Conservation (phyloP, 352 stramenopile species). For the Pythium oligandrum region DNA sequence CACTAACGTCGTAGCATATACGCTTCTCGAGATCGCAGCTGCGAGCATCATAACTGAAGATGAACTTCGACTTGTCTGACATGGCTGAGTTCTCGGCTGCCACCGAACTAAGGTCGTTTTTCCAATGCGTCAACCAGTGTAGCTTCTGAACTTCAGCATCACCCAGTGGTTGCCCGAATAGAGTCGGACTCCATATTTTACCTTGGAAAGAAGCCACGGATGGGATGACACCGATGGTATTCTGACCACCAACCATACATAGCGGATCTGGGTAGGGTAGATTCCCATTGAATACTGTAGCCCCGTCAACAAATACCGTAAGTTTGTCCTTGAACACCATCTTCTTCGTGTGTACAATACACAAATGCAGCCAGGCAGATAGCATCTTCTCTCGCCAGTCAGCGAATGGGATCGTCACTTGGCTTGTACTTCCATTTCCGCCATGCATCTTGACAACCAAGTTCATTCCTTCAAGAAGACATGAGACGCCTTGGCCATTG, state of each 20-base stretch:
- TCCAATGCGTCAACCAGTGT: conserved; percentile 77
- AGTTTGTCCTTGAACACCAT: conserved; percentile 89
- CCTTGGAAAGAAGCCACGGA: conserved; percentile 48
- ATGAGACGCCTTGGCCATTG: conserved; percentile 68
- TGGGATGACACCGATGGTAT: conserved; percentile 62
- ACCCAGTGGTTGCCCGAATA: conserved; percentile 61
- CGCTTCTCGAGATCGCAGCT: conserved; percentile 51
- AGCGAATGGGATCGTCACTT: conserved; percentile 57
- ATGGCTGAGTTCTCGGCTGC: conserved; percentile 59
- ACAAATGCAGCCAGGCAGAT: conserved; percentile 61
- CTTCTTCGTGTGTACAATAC: conserved; percentile 80
- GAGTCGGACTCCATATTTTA: conserved; percentile 69
- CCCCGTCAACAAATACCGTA: conserved; percentile 61
- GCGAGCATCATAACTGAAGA: conserved; percentile 75
- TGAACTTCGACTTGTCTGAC: conserved; percentile 73
- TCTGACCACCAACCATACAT: conserved; percentile 62
- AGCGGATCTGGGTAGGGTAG: conserved; percentile 70
- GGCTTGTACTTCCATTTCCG: conserved; percentile 31
- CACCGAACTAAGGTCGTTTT: conserved; percentile 50
- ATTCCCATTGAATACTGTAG: conserved; percentile 50
- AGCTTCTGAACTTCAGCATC: conserved; percentile 65
- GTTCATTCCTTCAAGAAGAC: conserved; percentile 39
- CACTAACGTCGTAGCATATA: conserved; percentile 69
- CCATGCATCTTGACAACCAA: conserved; percentile 56
- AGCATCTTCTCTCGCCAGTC: conserved; percentile 47